phyloP scores from a whole-genome alignment of 495 filamentous ascomycete species.

The Tuber umbilicatum region DNA sequence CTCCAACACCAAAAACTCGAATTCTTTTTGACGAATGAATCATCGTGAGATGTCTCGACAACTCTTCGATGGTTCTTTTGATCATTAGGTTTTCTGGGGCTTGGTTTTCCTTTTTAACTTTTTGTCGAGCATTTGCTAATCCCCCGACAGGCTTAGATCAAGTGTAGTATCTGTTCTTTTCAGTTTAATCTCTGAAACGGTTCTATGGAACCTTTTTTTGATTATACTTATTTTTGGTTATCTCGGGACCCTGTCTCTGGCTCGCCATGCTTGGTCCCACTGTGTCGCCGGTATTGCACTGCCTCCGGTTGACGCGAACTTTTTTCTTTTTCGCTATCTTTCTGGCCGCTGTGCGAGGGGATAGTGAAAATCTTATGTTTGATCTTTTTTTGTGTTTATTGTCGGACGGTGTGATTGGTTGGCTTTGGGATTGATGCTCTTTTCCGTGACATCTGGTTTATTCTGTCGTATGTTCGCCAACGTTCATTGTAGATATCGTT shows the following conservation, averaged over 20 bases:
- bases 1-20: constrained; percentile 47
- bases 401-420: neutral
- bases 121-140: constrained; percentile 44
- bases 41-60: neutral
- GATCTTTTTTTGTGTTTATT: too few species aligned
- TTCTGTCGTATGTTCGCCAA: neutral
- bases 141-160: constrained; percentile 46
- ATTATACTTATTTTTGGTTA: constrained; percentile 13
- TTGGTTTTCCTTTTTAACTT: constrained; percentile 38
- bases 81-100: constrained; percentile 18
- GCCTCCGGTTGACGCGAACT: constrained; percentile 74
- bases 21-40: neutral
- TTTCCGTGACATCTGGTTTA: neutral
- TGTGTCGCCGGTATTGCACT: constrained; percentile 89
- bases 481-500: too few species aligned
- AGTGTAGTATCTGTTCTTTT: constrained; percentile 37
- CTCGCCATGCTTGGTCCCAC: constrained; percentile 56
- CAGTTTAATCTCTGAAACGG: constrained; percentile 33
- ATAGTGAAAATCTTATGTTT: neutral
- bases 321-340: constrained; percentile 48
- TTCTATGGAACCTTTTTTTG: constrained; percentile 26
- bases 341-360: constrained; percentile 9
- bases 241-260: constrained; percentile 1
- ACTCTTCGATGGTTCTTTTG: neutral
- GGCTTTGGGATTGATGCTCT: neutral